Evolutionary conservation across 305 asterid genomes (phyloP), one percentile per base, ranked within the genome.

Genomic region (Euphrasia arctica): DNA sequence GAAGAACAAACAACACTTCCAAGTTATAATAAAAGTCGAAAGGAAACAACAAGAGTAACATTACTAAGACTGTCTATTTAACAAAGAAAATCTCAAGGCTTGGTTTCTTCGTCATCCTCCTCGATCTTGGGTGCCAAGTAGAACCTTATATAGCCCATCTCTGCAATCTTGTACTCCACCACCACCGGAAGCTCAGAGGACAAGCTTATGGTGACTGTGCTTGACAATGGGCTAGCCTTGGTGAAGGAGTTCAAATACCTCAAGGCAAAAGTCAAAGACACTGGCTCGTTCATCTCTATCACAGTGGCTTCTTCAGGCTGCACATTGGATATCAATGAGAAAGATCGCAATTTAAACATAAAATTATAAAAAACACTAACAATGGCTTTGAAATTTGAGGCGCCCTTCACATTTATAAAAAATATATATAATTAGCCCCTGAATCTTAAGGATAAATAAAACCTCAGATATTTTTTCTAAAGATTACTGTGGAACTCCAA

Each of bases 81-180:
- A 28, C 4, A 2, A 4, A 56, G 27, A 25, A 25, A 9, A 77
- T 25, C 63, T 60, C 76, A 84, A 70, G 90, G 63, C 32, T 84
- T 79, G 1, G 76, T 58, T 28, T 88, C 96, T 60, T 86, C 97
- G 4, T 59, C 64, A 2, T 92, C 98, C 64, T 92, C 96, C 75
- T 91, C 97, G 15, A 92, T 85, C 85, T 92, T 89, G 31, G 98
- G 97, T 11, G 97, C 95, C 85, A 92, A 63, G 74, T 90, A 87
- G 76, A 83, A 92, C 64, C 97, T 82, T 22, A 92, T 64, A 72
- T 92, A 83, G 22, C 98, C 98, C 97, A 92, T 90, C 77, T 92
- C 97, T 2, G 96, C 97, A 76, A 92, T 83, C 90, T 87, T 92
- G 85, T 92, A 87, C 79, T 87, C 98, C 0, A 92, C 95, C 72